Percentiles rank a stretch among this genome's conserved stretches.
phyloP scores from a whole-genome alignment of 2,329 filamentous ascomycete species.

The Bipolaris oryzae region DNA sequence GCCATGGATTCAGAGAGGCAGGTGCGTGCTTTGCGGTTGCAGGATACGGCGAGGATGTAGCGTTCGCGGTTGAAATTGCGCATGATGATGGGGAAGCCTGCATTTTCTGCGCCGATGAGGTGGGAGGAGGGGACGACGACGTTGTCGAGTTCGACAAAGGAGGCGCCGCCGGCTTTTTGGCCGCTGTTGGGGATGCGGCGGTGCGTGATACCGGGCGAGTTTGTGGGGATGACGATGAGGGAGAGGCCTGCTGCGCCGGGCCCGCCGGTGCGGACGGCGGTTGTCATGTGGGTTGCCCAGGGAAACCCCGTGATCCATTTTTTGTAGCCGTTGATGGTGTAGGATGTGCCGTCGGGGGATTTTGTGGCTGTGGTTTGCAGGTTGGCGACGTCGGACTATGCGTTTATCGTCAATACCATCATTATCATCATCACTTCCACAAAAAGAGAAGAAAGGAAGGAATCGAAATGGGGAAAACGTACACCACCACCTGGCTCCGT shows the following conservation, averaged over 20 bases:
- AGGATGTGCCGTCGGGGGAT: constrained; percentile 74
- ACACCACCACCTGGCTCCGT: constrained; percentile 65
- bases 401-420: too few species aligned
- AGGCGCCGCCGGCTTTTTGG: constrained; percentile 68
- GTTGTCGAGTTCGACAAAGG: constrained; percentile 62
- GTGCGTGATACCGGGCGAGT: constrained; percentile 57
- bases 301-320: constrained; percentile 71
- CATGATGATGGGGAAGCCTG: constrained; percentile 66
- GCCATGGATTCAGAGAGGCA: constrained; percentile 61
- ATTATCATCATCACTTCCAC: too few species aligned
- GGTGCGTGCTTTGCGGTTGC: constrained; percentile 63
- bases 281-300: constrained; percentile 66
- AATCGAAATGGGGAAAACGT: too few species aligned
- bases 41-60: constrained; percentile 62
- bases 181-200: constrained; percentile 68
- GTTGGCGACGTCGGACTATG: constrained; percentile 67
- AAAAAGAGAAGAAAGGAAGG: background rate
- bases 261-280: constrained; percentile 65
- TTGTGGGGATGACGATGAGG: constrained; percentile 62
- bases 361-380: constrained; percentile 70
- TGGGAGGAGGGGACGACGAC: constrained; percentile 61
- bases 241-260: constrained; percentile 61
- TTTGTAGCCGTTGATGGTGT: constrained; percentile 70
- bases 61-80: constrained; percentile 61
- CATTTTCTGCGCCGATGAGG: constrained; percentile 60